A percentile compares a stretch with the other conserved stretches of the same genome.
These are phyloP conservation scores for Phytophthora sojae DNA, from an alignment of 352 stramenopile genomes.

Conservation along the genomic window DNA sequence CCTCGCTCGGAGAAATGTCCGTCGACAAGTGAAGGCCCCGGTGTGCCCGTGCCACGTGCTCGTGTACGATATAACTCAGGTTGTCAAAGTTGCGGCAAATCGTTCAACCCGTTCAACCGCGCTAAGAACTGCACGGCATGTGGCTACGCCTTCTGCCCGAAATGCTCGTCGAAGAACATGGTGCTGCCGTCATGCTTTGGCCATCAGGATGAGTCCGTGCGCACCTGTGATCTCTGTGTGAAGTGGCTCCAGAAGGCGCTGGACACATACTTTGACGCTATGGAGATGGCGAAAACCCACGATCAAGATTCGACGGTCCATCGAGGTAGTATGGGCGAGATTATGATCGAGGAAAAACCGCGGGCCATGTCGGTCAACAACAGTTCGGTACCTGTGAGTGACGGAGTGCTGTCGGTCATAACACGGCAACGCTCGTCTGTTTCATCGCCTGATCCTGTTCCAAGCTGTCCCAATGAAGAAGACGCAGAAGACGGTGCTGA, in stretches of 20 bases:
- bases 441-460: conserved; percentile 29
- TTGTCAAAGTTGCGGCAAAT: conserved; percentile 66
- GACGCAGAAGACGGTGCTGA: conserved; percentile 26
- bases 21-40: conserved; percentile 22
- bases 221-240: conserved; percentile 66
- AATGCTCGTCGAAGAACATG: conserved; percentile 65
- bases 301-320: conserved; percentile 21
- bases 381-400: conserved; percentile 15
- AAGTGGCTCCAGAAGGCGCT: conserved; percentile 76
- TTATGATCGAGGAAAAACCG: conserved; percentile 33
- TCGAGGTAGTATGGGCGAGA: conserved; percentile 21
- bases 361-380: conserved; percentile 15
- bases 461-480: conserved; percentile 28
- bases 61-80: conserved; percentile 37
- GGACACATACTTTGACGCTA: conserved; percentile 70
- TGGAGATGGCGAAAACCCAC: conserved; percentile 46
- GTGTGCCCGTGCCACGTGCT: conserved; percentile 55
- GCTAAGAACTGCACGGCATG: conserved; percentile 67
- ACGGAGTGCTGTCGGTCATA: conserved; percentile 19
- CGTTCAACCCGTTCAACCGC: conserved; percentile 77
- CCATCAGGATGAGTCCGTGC: conserved; percentile 52
- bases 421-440: conserved; percentile 27
- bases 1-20: conserved; percentile 14
- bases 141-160: conserved; percentile 69
- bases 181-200: conserved; percentile 70